Conservation (phyloP, 1,284 basidiomycete genomes). For the Puccinia coronata region DNA sequence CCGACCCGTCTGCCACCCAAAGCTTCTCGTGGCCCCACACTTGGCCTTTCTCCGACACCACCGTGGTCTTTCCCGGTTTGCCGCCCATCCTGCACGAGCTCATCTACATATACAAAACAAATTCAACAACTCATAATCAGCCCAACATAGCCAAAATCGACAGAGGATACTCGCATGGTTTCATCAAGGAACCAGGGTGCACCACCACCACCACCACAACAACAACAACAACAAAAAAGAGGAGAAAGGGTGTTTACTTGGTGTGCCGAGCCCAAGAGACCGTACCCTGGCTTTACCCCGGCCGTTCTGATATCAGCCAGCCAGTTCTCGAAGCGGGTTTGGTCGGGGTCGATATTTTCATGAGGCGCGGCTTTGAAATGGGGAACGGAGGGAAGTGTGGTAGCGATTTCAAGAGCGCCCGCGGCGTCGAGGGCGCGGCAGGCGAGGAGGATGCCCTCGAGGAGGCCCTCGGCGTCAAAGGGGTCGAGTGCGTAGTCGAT, state of each 20-base stretch:
- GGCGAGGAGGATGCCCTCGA: constrained; percentile 59
- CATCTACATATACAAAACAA: constrained; percentile 56
- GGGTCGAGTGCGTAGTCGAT: constrained; percentile 60
- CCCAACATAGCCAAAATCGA: constrained; percentile 25
- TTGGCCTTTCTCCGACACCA: constrained; percentile 60
- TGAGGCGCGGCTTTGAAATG: constrained; percentile 47
- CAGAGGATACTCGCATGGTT: too few relatives aligned
- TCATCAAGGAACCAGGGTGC: too few relatives aligned
- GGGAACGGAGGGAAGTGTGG: constrained; percentile 57
- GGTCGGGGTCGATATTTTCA: constrained; percentile 50
- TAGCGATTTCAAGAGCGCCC: constrained; percentile 60
- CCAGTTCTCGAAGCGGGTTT: constrained; percentile 55
- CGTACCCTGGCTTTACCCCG: constrained; percentile 18
- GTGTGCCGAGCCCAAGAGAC: constrained; percentile 55
- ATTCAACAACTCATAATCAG: too few relatives aligned
- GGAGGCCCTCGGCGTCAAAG: constrained; percentile 58
- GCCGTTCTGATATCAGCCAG: constrained; percentile 43
- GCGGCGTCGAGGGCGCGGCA: constrained; percentile 60
- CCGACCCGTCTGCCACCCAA: constrained; percentile 62
- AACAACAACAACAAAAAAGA: not conserved
- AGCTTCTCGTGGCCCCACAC: constrained; percentile 61
- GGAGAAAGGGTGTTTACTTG: constrained; percentile 50
- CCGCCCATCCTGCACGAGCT: constrained; percentile 60
- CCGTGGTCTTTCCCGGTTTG: constrained; percentile 56
- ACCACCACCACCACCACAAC: too few relatives aligned